Conservation (phyloP, 192 early-diverging fungal species). For the Backusella sp. region DNA sequence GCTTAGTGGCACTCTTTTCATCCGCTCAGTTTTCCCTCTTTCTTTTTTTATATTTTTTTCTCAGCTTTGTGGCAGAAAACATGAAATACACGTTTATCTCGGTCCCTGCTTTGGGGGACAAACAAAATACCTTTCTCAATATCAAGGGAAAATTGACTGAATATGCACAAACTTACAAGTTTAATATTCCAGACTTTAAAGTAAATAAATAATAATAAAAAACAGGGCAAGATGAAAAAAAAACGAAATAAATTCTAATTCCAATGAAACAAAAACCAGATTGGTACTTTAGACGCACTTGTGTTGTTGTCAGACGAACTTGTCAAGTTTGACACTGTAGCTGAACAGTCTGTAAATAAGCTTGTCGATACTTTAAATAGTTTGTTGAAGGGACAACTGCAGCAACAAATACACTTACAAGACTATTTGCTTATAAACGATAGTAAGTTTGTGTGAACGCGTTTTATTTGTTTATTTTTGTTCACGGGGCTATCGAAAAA, state of each 20-base stretch:
- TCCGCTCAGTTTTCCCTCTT: not conserved
- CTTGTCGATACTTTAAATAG: conserved; percentile 80
- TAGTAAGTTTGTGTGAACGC: conserved; percentile 55
- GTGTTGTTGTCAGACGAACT: conserved; percentile 96
- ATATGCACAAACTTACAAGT: conserved; percentile 80
- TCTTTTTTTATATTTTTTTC: conserved; percentile 12
- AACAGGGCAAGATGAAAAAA: not conserved
- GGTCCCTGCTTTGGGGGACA: conserved; percentile 87
- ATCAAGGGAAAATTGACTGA: conserved; percentile 76
- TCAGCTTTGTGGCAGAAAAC: not conserved
- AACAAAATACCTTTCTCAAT: conserved; percentile 58
- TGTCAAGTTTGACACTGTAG: conserved; percentile 74
- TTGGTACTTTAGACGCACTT: conserved; percentile 93
- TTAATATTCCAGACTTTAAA: conserved; percentile 91
- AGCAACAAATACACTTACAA: conserved; percentile 47
- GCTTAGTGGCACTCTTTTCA: not conserved
- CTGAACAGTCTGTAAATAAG: conserved; percentile 77
- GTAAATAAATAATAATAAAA: conserved; percentile 38
- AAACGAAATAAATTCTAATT: not conserved
- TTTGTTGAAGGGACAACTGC: conserved; percentile 62
- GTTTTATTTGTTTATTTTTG: conserved; percentile 6
- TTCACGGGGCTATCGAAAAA: conserved; percentile 1
- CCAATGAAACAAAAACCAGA: conserved; percentile 47
- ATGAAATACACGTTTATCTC: conserved; percentile 71
- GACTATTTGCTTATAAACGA: conserved; percentile 73